Base-by-base conservation (phyloP, 139 green algal species). In the Coccomyxa sp. region DNA sequence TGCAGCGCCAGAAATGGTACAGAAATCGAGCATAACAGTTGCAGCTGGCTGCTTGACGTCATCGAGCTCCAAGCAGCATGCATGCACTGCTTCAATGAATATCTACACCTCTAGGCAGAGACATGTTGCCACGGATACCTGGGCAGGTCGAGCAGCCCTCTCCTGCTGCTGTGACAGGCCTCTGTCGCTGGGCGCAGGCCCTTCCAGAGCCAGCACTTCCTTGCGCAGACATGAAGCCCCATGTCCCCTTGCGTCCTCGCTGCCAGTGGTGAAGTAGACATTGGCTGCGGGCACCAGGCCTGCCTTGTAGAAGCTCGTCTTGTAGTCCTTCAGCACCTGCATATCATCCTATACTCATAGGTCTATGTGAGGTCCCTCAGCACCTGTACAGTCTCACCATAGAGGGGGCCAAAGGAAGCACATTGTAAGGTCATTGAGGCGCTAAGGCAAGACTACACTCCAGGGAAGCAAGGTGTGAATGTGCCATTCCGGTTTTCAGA, bases 271-370 rank as follows among this genome's bases (percentile, higher is more conserved):
- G 34, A 27, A 16, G 37, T 85, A 70, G 35, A 87, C 73, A 68
- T 82, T 84, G 35, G 82, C 84, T 22, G 82, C 84, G 5, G 84
- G 84, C 29, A 82, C 27, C 34, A 88, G 74, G 27, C 78, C 75
- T 38, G 84, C 84, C 8, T 78, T 55, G 54, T 82, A 88, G 8
- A 88, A 68, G 9, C 24, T 77, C n/a, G 54, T 38, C 10, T 36
- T 73, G 50, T 40, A 44, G 38, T 82, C 78, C 29, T 74, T 78
- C 24, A 82, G 38, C 0, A 64, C 44, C 2, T 38, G 31, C 39
- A 2, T n/a, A n/a, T n/a, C n/a, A n/a, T n/a, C n/a, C n/a, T n/a
- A n/a, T n/a, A n/a, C n/a, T n/a, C n/a, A n/a, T n/a, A n/a, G n/a
- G n/a, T n/a, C n/a, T n/a, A n/a, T n/a, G n/a, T n/a, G n/a, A n/a